Evolutionary conservation across 1,284 basidiomycete genomes (phyloP).

Genomic region (Tilletia indica): DNA sequence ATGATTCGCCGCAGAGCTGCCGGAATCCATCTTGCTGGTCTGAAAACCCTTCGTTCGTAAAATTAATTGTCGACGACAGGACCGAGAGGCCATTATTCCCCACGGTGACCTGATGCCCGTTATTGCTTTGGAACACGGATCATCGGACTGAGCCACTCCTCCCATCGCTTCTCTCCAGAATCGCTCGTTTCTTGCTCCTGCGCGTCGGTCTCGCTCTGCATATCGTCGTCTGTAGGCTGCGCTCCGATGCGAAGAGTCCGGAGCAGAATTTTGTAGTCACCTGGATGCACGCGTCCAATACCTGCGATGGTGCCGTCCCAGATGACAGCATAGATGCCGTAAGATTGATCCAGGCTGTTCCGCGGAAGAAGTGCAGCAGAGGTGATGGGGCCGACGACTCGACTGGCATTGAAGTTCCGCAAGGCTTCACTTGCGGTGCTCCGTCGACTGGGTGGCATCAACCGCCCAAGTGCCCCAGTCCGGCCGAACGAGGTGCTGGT

Average conservation of each 20-base stretch:
- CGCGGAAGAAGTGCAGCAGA: constrained; percentile 8
- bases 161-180: not conserved
- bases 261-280: constrained; percentile 12
- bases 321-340: constrained; percentile 16
- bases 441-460: constrained; percentile 4
- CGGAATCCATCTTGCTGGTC: too few species aligned
- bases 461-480: not conserved
- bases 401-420: constrained; percentile 1
- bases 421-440: not conserved
- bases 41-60: too few species aligned
- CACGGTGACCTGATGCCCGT: too few species aligned
- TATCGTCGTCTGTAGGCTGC: not conserved
- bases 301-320: constrained; percentile 17
- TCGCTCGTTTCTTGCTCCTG: not conserved
- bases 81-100: too few species aligned
- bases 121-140: not conserved
- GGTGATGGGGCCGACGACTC: not conserved
- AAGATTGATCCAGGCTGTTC: constrained; percentile 10
- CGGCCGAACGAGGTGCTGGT: not conserved
- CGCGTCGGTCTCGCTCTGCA: constrained; percentile 6
- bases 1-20: too few species aligned
- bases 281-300: constrained; percentile 5
- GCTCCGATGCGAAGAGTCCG: constrained; percentile 7
- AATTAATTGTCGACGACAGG: too few species aligned
- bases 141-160: constrained; percentile 9